phyloP scores from a whole-genome alignment of 2,329 filamentous ascomycete species.

The Pseudogymnoascus sp. region DNA sequence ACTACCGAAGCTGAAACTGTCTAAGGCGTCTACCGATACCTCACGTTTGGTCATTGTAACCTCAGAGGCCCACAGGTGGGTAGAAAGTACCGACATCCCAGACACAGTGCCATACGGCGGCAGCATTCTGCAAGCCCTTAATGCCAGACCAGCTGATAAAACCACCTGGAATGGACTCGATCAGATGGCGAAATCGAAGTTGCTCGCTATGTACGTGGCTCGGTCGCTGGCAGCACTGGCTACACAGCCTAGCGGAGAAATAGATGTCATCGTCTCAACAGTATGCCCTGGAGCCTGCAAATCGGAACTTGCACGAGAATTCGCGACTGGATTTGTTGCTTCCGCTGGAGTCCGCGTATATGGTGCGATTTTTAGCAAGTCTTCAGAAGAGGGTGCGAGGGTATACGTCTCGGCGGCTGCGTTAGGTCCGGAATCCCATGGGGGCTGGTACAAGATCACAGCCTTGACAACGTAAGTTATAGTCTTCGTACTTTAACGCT shows the following conservation, averaged over 20 bases:
- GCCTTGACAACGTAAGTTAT: background rate
- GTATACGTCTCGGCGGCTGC: background rate
- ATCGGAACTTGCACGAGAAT: constrained; percentile 13
- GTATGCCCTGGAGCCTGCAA: constrained; percentile 14
- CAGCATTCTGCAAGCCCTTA: background rate
- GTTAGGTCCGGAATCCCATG: background rate
- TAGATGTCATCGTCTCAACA: constrained; percentile 12
- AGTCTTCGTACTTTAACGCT: background rate
- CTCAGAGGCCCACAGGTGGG: background rate
- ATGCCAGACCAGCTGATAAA: background rate
- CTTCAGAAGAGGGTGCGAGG: background rate
- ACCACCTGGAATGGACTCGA: background rate
- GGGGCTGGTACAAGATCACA: constrained; percentile 1
- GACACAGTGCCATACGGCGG: background rate
- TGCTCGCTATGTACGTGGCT: background rate
- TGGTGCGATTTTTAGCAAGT: background rate
- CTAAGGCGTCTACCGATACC: background rate
- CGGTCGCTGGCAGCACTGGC: background rate
- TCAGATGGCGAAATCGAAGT: background rate
- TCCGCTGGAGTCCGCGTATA: background rate
- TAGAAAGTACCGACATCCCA: background rate
- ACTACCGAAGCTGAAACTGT: constrained; percentile 15
- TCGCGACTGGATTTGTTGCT: background rate
- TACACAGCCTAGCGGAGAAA: background rate
- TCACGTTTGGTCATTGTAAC: background rate